Conservation (phyloP, 225 moss, liverwort and hornwort species). For the Straminergon stramineum region DNA sequence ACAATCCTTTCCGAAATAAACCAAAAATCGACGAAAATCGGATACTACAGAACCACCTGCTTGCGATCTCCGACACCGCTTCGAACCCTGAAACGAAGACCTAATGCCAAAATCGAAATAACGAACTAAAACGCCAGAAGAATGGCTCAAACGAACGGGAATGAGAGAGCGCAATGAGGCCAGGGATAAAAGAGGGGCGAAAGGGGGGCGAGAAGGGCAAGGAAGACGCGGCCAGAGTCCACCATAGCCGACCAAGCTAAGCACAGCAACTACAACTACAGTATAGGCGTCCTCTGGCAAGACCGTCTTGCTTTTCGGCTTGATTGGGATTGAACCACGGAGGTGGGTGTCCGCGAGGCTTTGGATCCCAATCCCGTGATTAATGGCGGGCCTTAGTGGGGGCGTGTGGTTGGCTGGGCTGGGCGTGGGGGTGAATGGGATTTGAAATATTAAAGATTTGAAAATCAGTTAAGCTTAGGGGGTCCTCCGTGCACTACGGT, state of each 20-base stretch:
- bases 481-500: background rate
- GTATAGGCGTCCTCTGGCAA: background rate
- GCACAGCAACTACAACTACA: background rate
- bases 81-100: constrained; percentile 13
- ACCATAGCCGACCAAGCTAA: constrained; percentile 13
- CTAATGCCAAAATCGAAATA: background rate
- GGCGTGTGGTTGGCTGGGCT: too few relatives aligned
- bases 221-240: background rate
- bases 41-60: background rate
- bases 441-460: background rate
- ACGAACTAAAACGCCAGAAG: background rate
- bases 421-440: background rate
- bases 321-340: constrained; percentile 2
- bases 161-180: background rate
- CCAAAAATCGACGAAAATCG: background rate
- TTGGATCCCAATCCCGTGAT: background rate
- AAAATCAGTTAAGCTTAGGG: background rate
- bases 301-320: background rate
- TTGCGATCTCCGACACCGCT: constrained; percentile 19
- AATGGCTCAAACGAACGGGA: background rate
- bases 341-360: background rate
- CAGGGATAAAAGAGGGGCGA: too few relatives aligned
- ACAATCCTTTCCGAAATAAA: background rate
- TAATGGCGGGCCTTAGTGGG: background rate
- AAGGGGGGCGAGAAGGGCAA: background rate